Percentiles rank a stretch among this genome's conserved stretches.
Conservation (phyloP, 139 green algal species). For the Auxenochlorella pyrenoidosa region DNA sequence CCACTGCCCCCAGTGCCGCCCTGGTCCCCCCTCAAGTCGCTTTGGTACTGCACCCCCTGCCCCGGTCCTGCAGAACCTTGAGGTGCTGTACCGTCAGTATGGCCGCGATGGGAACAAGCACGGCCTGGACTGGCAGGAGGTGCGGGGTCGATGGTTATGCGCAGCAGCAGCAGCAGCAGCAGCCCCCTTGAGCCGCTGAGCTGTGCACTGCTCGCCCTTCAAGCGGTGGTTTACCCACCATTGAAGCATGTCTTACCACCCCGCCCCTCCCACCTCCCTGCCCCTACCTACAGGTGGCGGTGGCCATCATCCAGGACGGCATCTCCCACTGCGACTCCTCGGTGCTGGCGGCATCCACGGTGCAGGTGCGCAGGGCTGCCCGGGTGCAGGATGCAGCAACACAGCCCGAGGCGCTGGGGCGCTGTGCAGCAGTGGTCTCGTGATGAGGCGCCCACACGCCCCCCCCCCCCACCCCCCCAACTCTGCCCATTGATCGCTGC, state of each 20-base stretch:
- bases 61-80: conserved; percentile 35
- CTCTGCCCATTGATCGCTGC: too few species aligned
- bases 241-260: too few species aligned
- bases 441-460: too few species aligned
- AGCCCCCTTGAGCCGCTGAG: neutral
- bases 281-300: conserved; percentile 14
- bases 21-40: neutral
- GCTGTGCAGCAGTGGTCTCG: too few species aligned
- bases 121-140: conserved; percentile 56
- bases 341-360: conserved; percentile 42
- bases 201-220: too few species aligned
- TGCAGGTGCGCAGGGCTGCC: conserved; percentile 9
- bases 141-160: too few species aligned
- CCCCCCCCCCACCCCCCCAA: too few species aligned
- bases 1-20: too few species aligned
- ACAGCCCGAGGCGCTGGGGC: too few species aligned
- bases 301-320: conserved; percentile 53
- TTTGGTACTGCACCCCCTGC: neutral
- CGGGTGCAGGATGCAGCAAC: neutral
- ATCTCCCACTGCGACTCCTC: conserved; percentile 27
- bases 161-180: too few species aligned
- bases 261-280: too few species aligned
- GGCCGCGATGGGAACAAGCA: conserved; percentile 43
- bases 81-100: conserved; percentile 55
- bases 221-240: too few species aligned